Conservation (phyloP, 2,329 filamentous ascomycete species). For the Colletotrichum acutatum region DNA sequence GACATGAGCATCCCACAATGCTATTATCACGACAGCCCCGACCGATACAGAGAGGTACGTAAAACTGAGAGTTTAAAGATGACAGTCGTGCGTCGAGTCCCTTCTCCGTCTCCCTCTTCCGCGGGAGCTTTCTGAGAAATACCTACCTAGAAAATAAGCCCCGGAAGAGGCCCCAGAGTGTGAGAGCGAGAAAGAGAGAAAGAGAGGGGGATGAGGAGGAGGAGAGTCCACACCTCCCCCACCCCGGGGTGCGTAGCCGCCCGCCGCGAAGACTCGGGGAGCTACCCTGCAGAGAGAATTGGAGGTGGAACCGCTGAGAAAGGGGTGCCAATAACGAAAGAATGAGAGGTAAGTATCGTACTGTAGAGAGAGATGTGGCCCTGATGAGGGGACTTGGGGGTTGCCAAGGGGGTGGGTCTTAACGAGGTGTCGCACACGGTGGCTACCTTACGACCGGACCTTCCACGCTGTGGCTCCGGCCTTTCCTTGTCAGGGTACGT, state of each 20-base stretch:
- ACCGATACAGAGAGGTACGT: not conserved
- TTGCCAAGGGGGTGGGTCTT: not conserved
- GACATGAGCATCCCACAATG: not conserved
- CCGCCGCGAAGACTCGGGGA: constrained; percentile 24
- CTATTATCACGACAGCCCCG: not conserved
- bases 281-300: constrained; percentile 25
- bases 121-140: not conserved
- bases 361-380: not conserved
- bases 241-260: constrained; percentile 33
- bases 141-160: not conserved
- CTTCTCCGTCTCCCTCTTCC: not conserved
- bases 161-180: not conserved
- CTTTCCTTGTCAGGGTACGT: not conserved
- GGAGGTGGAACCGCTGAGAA: not conserved
- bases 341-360: constrained; percentile 2
- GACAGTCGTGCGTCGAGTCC: not conserved
- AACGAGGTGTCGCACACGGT: not conserved
- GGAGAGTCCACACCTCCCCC: constrained; percentile 4
- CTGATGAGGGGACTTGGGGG: not conserved
- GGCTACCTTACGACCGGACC: not conserved
- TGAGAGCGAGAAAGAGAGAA: not conserved
- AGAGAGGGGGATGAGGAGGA: not conserved
- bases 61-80: not conserved
- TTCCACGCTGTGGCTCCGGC: not conserved
- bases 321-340: constrained; percentile 21